Evolutionary conservation across 1,284 basidiomycete genomes (phyloP).

Genomic region (Neolentinus lepideus): DNA sequence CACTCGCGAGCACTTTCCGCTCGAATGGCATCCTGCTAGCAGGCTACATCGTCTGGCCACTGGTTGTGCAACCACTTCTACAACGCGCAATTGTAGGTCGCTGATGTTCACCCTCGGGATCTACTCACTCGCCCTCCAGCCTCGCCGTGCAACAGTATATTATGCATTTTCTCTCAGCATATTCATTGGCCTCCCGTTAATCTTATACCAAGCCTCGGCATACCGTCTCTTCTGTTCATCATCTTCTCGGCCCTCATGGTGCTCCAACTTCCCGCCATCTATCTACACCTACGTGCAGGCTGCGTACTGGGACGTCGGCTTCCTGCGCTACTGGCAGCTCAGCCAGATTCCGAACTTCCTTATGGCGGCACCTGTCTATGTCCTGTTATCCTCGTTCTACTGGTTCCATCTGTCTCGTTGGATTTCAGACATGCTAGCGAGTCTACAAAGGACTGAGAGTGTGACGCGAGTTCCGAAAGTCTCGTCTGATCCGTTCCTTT

Average conservation of each 20-base stretch:
- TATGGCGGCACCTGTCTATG: conserved; percentile 68
- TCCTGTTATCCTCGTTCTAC: conserved; percentile 41
- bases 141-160: conserved; percentile 22
- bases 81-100: conserved; percentile 22
- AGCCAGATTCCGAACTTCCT: conserved; percentile 86
- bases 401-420: conserved; percentile 25
- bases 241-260: conserved; percentile 47
- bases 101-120: background rate
- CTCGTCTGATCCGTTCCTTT: conserved; percentile 20
- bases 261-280: conserved; percentile 48
- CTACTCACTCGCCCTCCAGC: conserved; percentile 19
- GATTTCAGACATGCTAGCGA: conserved; percentile 6
- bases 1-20: conserved; percentile 62
- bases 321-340: conserved; percentile 81
- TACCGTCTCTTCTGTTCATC: conserved; percentile 58
- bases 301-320: conserved; percentile 85
- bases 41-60: conserved; percentile 72
- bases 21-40: conserved; percentile 77
- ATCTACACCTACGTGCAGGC: conserved; percentile 83
- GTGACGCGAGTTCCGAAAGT: conserved; percentile 4
- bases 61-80: conserved; percentile 47
- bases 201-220: conserved; percentile 61
- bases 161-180: conserved; percentile 34
- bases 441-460: conserved; percentile 14
- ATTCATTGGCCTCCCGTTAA: conserved; percentile 56